Evolutionary conservation across 169 alveolate genomes (phyloP).

Genomic region (Plasmodium cynomolgi): DNA sequence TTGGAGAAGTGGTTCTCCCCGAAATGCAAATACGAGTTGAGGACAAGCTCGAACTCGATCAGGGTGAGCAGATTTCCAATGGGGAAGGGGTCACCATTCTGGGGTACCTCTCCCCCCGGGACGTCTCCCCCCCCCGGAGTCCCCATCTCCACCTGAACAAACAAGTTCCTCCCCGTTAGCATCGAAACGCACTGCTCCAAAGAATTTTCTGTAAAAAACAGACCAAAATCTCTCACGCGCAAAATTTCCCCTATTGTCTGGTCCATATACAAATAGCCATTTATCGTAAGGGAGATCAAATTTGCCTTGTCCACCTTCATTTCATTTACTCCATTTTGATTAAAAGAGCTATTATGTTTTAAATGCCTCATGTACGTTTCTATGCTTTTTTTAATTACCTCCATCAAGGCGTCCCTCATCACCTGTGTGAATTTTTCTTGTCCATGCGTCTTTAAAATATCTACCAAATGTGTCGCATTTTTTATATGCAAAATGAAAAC

Average conservation of each 20-base stretch:
- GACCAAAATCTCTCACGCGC: constrained; percentile 41
- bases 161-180: constrained; percentile 25
- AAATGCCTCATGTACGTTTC: constrained; percentile 4
- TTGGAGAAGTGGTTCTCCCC: constrained; percentile 38
- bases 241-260: background rate
- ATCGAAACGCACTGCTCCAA: constrained; percentile 20
- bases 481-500: constrained; percentile 28
- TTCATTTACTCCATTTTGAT: background rate
- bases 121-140: background rate
- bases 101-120: background rate
- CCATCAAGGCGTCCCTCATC: constrained; percentile 6
- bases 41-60: constrained; percentile 20
- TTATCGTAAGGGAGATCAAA: constrained; percentile 16
- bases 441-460: constrained; percentile 4
- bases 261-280: constrained; percentile 44
- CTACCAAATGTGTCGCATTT: constrained; percentile 5
- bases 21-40: constrained; percentile 19
- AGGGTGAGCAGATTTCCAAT: constrained; percentile 13
- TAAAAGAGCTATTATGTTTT: constrained; percentile 1
- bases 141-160: constrained; percentile 45
- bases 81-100: background rate
- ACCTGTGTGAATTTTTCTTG: constrained; percentile 5
- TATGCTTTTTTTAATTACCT: constrained; percentile 28
- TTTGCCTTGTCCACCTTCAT: background rate
- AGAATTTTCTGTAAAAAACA: constrained; percentile 26